Evolutionary conservation across 495 filamentous ascomycete species (phyloP).

Genomic region (Hypomontagnella monticulosa): DNA sequence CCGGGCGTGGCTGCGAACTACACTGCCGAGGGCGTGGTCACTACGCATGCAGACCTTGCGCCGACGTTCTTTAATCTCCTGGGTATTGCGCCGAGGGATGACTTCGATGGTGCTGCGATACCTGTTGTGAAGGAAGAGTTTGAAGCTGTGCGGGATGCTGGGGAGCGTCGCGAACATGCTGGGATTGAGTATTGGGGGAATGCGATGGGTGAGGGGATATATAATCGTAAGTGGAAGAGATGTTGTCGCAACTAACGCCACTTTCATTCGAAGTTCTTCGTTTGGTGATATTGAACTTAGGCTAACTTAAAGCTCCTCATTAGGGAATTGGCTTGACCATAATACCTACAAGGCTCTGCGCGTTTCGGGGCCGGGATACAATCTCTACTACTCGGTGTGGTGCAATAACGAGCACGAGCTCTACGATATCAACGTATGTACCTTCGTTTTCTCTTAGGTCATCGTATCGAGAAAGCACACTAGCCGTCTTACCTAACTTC

Average conservation of each 20-base stretch:
- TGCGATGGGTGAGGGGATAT: conserved; percentile 57
- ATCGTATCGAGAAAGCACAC: not conserved
- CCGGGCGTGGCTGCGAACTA: conserved; percentile 59
- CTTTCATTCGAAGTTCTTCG: not conserved
- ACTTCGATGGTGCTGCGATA: conserved; percentile 66
- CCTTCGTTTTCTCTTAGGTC: not conserved
- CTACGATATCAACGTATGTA: conserved; percentile 63
- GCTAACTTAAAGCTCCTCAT: not conserved
- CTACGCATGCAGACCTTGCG: conserved; percentile 72
- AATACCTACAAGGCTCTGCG: conserved; percentile 69
- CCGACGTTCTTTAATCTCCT: conserved; percentile 67
- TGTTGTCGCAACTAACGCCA: not conserved
- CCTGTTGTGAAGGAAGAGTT: conserved; percentile 47
- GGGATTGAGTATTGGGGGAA: conserved; percentile 70
- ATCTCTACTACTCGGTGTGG: conserved; percentile 70
- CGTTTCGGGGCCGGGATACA: conserved; percentile 59
- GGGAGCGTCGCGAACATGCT: conserved; percentile 61
- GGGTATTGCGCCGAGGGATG: conserved; percentile 54
- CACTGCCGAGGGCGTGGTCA: conserved; percentile 58
- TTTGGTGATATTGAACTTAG: not conserved
- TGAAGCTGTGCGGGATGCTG: conserved; percentile 27
- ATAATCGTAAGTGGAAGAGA: conserved; percentile 31
- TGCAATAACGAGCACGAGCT: conserved; percentile 70
- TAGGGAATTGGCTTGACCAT: conserved; percentile 40
- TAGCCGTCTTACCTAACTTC: not conserved